A percentile compares a stretch with the other conserved stretches of the same genome.
phyloP scores from a whole-genome alignment of 306 rosid genomes.

The Ochetophila trinervis region DNA sequence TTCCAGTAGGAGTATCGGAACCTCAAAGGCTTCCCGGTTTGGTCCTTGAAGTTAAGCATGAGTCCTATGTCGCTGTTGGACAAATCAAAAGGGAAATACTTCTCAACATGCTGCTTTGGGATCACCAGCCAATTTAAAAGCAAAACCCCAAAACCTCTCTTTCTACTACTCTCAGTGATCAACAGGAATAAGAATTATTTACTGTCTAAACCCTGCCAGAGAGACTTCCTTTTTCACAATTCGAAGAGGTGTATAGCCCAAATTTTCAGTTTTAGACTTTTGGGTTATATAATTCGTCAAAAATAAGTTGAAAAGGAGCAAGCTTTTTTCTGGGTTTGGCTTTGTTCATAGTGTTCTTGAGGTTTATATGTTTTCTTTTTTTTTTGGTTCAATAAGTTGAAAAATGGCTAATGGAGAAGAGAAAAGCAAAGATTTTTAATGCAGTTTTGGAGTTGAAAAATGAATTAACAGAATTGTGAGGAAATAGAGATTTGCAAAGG shows the following conservation, averaged over 20 bases:
- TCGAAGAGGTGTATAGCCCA: slow-evolving; percentile 33
- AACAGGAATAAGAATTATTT: no score
- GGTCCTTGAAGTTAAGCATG: slow-evolving; percentile 70
- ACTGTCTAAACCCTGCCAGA: no score
- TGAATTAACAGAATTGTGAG: slow-evolving; percentile 65
- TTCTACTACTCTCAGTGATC: no score
- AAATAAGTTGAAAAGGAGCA: slow-evolving; percentile 13
- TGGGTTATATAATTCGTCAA: slow-evolving; percentile 50
- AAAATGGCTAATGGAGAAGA: slow-evolving; percentile 61
- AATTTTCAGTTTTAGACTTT: slow-evolving; percentile 8
- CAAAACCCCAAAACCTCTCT: no score
- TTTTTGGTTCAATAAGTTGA: not conserved
- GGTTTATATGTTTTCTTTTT: not conserved
- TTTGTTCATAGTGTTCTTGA: slow-evolving; percentile 16
- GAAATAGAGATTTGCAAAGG: no score
- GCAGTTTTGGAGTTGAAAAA: slow-evolving; percentile 71
- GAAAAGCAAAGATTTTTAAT: slow-evolving; percentile 57
- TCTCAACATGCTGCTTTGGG: slow-evolving; percentile 52
- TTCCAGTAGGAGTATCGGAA: slow-evolving; percentile 96
- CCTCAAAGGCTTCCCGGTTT: slow-evolving; percentile 74
- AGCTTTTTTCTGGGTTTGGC: slow-evolving; percentile 24
- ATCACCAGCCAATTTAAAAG: slow-evolving; percentile 44
- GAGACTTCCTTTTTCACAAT: no score
- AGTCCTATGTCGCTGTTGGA: slow-evolving; percentile 72
- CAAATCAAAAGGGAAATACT: slow-evolving; percentile 54